Base-by-base conservation (phyloP, 306 rosid genomes). In the Vigna nakashimae region DNA sequence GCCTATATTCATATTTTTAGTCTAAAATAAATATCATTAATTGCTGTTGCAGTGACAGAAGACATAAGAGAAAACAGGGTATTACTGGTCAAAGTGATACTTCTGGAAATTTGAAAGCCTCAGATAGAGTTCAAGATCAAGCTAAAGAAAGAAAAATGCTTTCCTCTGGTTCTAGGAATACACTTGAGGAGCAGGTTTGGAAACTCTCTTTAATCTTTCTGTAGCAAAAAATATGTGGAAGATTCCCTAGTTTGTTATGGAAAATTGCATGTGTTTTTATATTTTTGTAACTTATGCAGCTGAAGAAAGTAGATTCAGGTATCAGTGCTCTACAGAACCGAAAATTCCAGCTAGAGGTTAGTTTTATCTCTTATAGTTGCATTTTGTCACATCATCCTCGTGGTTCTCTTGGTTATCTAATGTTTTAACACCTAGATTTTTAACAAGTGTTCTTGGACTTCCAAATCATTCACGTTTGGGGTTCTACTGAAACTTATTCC, bases 171-270 rank as follows among this genome's bases (percentile, higher is more conserved):
- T 80, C 96, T 57, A 89, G 86, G 71, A 89, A 84, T 84, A 77
- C 82, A 75, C 84, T 82, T 49, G 88, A 86, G 77, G 94, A 88
- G 76, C 88, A 95, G 98, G 98, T 92, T 43, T 74, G 65, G 46
- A 59, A 38, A 81, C 55, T 73, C 68, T 48, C 12, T 73, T 71
- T 66, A 56, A 26, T 59, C 53, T 55, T 67, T 46, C 49, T 55
- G 32, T 73, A 59, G 32, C 68, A 62, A 68, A 42, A 9, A 42
- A 65, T 80, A 34, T 60, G 34, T 36, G 22, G 40, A 73, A 72
- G 65, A 53, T 55, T 30, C 15, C 71, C 83, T 74, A 50, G 32
- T 40, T 78, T 65, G 22, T 38, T 73, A 24, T 70, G 68, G 52
- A 65, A 64, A 9, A 28, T 57, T 67, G 60, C 64, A 51, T 69